Conservation (phyloP, 2,329 filamentous ascomycete genomes). For the Pochonia chlamydosporia region DNA sequence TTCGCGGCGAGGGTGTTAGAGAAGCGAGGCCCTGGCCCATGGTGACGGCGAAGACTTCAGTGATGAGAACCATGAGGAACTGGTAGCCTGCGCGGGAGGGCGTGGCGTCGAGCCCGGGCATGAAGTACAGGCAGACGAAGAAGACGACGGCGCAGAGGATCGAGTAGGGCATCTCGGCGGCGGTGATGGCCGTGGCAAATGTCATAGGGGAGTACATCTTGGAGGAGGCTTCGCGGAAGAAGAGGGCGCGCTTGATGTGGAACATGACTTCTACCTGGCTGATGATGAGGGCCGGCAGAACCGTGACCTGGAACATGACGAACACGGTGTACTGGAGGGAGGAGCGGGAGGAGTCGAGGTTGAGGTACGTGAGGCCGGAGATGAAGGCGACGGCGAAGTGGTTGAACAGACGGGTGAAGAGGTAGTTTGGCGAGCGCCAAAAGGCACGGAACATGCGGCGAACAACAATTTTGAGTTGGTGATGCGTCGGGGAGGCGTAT, state of each 20-base stretch:
- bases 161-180: conserved; percentile 80
- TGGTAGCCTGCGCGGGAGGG: conserved; percentile 72
- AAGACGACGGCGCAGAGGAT: conserved; percentile 74
- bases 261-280: conserved; percentile 78
- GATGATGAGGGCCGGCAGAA: conserved; percentile 77
- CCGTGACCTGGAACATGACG: conserved; percentile 83
- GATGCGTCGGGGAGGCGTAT: conserved; percentile 72
- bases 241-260: conserved; percentile 71
- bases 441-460: conserved; percentile 69
- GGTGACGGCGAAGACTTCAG: conserved; percentile 78
- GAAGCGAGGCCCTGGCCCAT: conserved; percentile 72
- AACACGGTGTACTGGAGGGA: conserved; percentile 84
- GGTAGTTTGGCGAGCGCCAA: conserved; percentile 84
- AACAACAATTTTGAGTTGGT: conserved; percentile 73
- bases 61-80: conserved; percentile 79
- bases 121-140: conserved; percentile 80
- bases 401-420: conserved; percentile 82
- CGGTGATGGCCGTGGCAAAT: conserved; percentile 71
- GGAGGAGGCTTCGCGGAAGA: conserved; percentile 77
- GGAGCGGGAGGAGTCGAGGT: conserved; percentile 68
- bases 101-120: conserved; percentile 64
- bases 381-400: conserved; percentile 74
- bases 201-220: conserved; percentile 82
- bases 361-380: conserved; percentile 73
- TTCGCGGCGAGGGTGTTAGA: conserved; percentile 71